Evolutionary conservation across 75 land plant species (phyloP).

Genomic region (Pseudotsuga menziesii): DNA sequence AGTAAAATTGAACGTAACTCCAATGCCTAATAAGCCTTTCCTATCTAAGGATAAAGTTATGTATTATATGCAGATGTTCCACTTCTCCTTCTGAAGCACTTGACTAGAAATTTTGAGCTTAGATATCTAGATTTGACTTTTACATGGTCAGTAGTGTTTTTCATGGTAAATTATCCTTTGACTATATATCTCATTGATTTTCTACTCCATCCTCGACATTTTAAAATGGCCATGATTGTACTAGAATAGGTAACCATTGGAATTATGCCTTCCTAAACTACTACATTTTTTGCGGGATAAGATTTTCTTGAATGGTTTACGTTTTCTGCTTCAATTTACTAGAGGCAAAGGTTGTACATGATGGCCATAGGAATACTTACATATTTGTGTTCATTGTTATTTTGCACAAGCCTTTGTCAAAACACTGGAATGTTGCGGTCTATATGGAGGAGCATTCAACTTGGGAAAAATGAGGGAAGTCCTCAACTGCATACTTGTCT

Average conservation of each 20-base stretch:
- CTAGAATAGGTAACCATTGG: neutral
- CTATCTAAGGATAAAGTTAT: neutral
- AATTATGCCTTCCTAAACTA: neutral
- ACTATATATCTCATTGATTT: neutral
- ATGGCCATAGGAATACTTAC: neutral
- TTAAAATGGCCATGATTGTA: neutral
- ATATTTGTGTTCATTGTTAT: neutral
- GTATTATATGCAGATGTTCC: neutral
- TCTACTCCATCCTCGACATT: neutral
- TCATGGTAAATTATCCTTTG: neutral
- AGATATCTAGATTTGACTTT: neutral
- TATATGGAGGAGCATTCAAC: neutral
- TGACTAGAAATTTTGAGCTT: constrained; percentile 4
- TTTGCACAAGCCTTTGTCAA: neutral
- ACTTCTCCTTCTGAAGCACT: neutral
- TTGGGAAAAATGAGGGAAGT: neutral
- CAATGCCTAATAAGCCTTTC: neutral
- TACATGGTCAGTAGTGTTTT: neutral
- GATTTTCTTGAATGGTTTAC: neutral
- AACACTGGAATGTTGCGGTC: neutral
- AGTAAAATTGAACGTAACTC: neutral
- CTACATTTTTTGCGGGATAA: neutral
- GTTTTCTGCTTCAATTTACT: neutral
- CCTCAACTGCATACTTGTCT: neutral
- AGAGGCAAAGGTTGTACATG: neutral